A percentile compares a stretch with the other conserved stretches of the same genome.
Evolutionary conservation across 2,329 filamentous ascomycete species (phyloP).

Genomic region (Ilyonectria destructans): DNA sequence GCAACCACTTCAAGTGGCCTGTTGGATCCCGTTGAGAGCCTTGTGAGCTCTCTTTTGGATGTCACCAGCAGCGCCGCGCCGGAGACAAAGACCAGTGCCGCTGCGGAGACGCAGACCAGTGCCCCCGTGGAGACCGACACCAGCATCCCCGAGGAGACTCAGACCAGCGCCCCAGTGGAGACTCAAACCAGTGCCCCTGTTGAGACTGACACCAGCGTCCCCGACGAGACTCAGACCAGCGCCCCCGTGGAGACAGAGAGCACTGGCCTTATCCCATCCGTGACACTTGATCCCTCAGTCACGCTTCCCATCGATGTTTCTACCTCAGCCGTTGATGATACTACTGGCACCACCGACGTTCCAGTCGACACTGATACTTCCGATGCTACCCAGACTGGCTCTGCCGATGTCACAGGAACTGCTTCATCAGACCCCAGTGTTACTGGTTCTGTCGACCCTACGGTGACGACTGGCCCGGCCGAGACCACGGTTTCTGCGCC

Average conservation of each 20-base stretch:
- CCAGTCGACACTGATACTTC: conserved; percentile 32
- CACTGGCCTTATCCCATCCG: not conserved
- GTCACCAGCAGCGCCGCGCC: conserved; percentile 36
- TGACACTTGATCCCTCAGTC: not conserved
- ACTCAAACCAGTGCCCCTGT: conserved; percentile 29
- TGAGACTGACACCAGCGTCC: not conserved
- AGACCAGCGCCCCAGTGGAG: conserved; percentile 25
- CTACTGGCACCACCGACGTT: conserved; percentile 25
- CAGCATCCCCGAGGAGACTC: not conserved
- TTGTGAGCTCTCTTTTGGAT: conserved; percentile 42
- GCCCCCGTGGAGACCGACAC: not conserved
- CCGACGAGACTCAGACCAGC: conserved; percentile 18
- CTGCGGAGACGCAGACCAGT: not conserved
- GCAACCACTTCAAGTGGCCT: conserved; percentile 36
- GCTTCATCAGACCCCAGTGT: conserved; percentile 2
- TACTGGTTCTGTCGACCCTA: conserved; percentile 27
- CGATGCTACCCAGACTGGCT: conserved; percentile 3
- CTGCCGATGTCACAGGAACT: conserved; percentile 4
- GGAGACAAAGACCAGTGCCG: conserved; percentile 15
- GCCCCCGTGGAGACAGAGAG: conserved; percentile 15
- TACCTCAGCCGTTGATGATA: conserved; percentile 4
- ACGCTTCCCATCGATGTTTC: conserved; percentile 6
- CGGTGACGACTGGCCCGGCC: not conserved
- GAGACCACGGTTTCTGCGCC: not conserved
- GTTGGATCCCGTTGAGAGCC: conserved; percentile 42